A percentile compares a stretch with the other conserved stretches of the same genome.
These are phyloP conservation scores for Sonneratia caseolaris DNA, from an alignment of 345 rosid genomes.

Conservation along the genomic window DNA sequence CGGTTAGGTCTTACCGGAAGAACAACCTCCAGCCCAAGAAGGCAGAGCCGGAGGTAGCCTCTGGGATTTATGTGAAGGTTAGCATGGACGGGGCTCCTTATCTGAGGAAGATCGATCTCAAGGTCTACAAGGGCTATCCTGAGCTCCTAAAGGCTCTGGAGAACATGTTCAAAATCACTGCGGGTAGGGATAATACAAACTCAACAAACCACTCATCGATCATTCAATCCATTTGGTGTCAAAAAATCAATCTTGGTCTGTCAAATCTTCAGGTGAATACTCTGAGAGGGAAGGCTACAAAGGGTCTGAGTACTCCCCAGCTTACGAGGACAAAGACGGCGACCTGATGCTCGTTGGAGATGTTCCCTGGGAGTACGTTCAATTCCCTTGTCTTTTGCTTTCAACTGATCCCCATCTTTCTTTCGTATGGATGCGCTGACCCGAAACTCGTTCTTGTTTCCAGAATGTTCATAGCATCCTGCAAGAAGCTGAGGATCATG, in stretches of 20 bases:
- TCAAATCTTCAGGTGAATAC: conserved; percentile 28
- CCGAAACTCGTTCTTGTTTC: conserved; percentile 13
- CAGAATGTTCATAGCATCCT: conserved; percentile 82
- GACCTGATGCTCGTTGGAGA: conserved; percentile 90
- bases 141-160: conserved; percentile 54
- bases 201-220: not conserved
- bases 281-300: conserved; percentile 68
- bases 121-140: conserved; percentile 40
- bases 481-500: conserved; percentile 81
- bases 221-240: not conserved
- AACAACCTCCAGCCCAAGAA: conserved; percentile 28
- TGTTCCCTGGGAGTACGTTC: conserved; percentile 66
- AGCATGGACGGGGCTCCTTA: conserved; percentile 92
- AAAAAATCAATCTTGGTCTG: conserved; percentile 4
- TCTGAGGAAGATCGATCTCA: conserved; percentile 66
- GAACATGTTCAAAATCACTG: conserved; percentile 63
- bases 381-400: not conserved
- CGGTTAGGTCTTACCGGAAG: conserved; percentile 35
- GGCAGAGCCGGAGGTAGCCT: conserved; percentile 28
- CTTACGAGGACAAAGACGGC: conserved; percentile 80
- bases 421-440: not conserved
- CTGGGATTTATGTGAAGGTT: conserved; percentile 64
- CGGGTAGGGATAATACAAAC: conserved; percentile 21
- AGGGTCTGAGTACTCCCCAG: conserved; percentile 61
- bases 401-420: not conserved